These are phyloP conservation scores for Cryptococcus floricola DNA, from an alignment of 1,284 basidiomycete genomes.

Conservation along the genomic window DNA sequence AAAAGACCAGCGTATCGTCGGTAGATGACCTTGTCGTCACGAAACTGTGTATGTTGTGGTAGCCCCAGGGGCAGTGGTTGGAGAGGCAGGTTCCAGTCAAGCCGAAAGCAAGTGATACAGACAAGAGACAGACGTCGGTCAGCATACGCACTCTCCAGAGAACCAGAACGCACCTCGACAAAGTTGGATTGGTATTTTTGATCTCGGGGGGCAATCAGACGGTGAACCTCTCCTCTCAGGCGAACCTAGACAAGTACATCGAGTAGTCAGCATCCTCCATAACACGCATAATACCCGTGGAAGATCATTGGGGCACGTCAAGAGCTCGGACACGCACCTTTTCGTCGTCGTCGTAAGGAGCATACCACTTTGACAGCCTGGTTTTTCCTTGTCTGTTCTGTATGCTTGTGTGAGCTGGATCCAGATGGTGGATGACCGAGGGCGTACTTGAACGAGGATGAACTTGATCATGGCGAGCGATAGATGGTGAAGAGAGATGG, in stretches of 20 bases:
- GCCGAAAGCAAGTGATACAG: neutral
- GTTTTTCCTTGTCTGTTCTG: conserved; percentile 98
- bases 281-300: neutral
- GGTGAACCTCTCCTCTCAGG: conserved; percentile 89
- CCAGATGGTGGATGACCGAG: neutral
- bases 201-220: conserved; percentile 91
- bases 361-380: conserved; percentile 94
- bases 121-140: neutral
- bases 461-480: conserved; percentile 72
- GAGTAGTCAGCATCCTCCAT: neutral
- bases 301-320: neutral
- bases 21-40: conserved; percentile 92
- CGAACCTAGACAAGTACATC: conserved; percentile 59
- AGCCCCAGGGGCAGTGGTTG: neutral
- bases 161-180: conserved; percentile 71
- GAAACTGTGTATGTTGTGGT: conserved; percentile 61
- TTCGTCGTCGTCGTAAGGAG: conserved; percentile 91
- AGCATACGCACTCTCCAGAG: neutral
- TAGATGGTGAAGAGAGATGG: neutral
- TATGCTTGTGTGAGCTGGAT: neutral
- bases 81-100: neutral
- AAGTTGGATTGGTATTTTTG: conserved; percentile 99
- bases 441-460: conserved; percentile 77
- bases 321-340: conserved; percentile 59
- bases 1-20: conserved; percentile 94